Evolutionary conservation across 164 flowering plant genomes (phyloP), one percentile per base, ranked within the genome.

Genomic region (Protea cynaroides): DNA sequence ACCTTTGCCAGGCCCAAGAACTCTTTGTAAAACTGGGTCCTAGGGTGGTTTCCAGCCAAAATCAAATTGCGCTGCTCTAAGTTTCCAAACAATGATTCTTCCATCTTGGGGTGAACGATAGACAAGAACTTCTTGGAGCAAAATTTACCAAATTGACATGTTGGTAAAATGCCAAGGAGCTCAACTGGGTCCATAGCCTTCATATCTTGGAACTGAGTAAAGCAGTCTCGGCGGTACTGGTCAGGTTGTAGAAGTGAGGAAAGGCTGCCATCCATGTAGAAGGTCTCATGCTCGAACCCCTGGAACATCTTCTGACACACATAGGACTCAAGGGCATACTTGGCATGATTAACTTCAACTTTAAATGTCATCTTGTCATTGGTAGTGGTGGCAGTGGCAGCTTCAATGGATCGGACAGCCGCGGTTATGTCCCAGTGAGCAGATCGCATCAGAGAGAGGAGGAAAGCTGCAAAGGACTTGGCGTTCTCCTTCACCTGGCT

Each of bases 341-440:
- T 86, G 15, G 96, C 87, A 58, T 90, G 97, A 65, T 79, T 78
- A 19, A 78, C 57, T 12, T 74, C 75, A 7, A 69, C 63, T 1
- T 9, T 40, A 40, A 8, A 40, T 9, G 46, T 9, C 8, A 9
- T 40, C 13, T 40, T 40, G 46, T 40, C 46, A 40, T 40, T 40
- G 8, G 9, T 40, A 12, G 46, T 40, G 9, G 46, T 10, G 14
- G 46, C 8, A 40, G 46, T 40, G 46, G 46, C 46, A 40, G 46
- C 46, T 40, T 40, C 46, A 12, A 90, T 92, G 56, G 96, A 90
- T 6, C 90, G 84, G 61, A 90, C 93, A 10, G 94, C 92, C 0
- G 96, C 92, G 0, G 85, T 70, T 7, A 93, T 87, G 81, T 93
- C 97, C 96, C 98, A 93, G 44, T 71, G 90, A 6, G 98, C 96